Percentiles rank a stretch among this genome's conserved stretches.
Evolutionary conservation across 176 grass and related monocot genomes (phyloP).

Genomic region (Avena atlantica): DNA sequence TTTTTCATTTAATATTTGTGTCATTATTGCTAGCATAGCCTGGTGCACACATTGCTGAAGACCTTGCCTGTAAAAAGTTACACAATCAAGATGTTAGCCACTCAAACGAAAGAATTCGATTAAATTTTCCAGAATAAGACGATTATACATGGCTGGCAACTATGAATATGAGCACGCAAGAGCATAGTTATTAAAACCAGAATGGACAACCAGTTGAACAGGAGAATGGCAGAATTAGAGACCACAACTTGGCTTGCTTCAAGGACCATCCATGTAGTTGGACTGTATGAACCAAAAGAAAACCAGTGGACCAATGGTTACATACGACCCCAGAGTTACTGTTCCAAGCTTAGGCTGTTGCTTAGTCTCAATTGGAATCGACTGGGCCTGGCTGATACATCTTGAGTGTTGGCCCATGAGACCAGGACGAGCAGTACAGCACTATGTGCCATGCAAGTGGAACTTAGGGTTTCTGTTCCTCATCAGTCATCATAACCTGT

Average conservation of each 20-base stretch:
- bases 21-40: slow-evolving; percentile 84
- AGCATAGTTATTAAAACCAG: not conserved
- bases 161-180: slow-evolving; percentile 3
- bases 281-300: not conserved
- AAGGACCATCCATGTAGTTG: not conserved
- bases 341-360: not conserved
- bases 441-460: not conserved
- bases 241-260: not conserved
- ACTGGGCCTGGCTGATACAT: not conserved
- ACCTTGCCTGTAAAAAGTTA: slow-evolving; percentile 65
- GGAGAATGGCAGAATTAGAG: not conserved
- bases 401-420: not conserved
- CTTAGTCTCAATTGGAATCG: not conserved
- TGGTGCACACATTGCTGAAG: slow-evolving; percentile 76
- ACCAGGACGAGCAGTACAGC: not conserved
- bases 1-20: slow-evolving; percentile 82
- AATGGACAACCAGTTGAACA: not conserved
- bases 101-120: not conserved
- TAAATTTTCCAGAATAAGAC: slow-evolving; percentile 14
- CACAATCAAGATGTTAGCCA: slow-evolving; percentile 18
- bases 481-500: not conserved
- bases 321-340: not conserved
- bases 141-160: not conserved
- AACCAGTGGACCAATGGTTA: not conserved
- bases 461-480: not conserved